Conservation (phyloP, 75 land plant species). For the Cryptomeria japonica region DNA sequence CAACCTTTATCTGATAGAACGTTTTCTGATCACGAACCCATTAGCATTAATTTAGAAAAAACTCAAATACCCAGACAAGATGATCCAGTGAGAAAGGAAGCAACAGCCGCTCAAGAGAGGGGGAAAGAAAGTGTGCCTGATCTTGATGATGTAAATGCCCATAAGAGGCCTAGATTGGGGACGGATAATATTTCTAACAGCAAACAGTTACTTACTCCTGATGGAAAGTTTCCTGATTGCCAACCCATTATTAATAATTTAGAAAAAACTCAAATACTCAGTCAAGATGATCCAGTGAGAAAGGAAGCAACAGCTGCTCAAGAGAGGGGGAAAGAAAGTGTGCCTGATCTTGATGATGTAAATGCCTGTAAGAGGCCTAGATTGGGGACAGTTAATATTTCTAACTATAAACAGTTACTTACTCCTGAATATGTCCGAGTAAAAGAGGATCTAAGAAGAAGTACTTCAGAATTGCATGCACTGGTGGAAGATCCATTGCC, state of each 20-base stretch:
- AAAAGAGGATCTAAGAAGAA: constrained; percentile 8
- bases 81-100: neutral
- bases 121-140: neutral
- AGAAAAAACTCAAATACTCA: neutral
- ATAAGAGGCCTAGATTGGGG: neutral
- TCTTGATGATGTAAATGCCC: neutral
- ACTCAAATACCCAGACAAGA: neutral
- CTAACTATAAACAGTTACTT: neutral
- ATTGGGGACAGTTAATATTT: neutral
- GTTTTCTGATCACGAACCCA: neutral
- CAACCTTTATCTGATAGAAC: neutral
- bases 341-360: neutral
- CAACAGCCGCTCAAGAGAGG: neutral
- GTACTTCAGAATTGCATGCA: neutral
- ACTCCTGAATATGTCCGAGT: neutral
- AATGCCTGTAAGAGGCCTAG: neutral
- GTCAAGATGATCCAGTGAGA: neutral
- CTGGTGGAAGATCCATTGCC: constrained; percentile 22
- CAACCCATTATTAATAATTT: neutral
- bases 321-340: neutral
- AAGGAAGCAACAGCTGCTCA: constrained; percentile 1
- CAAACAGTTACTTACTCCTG: neutral
- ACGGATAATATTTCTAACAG: neutral
- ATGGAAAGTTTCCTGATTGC: neutral
- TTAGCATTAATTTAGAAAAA: neutral